Evolutionary conservation across 2,329 filamentous ascomycete genomes (phyloP).

Genomic region (Alternaria gaisen): DNA sequence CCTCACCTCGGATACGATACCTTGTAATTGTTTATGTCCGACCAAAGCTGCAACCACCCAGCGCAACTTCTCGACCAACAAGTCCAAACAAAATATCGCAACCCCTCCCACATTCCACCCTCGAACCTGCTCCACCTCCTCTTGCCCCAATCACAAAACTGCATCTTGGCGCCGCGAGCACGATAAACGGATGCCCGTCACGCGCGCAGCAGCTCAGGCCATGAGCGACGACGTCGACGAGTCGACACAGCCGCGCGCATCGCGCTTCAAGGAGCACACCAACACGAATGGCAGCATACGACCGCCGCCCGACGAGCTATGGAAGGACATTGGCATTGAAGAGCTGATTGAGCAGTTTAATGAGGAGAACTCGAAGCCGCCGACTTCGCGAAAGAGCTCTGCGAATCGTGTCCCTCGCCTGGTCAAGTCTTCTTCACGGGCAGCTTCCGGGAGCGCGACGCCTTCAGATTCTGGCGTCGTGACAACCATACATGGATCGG

Average conservation of each 20-base stretch:
- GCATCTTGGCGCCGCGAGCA: conserved; percentile 1
- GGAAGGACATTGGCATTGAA: conserved; percentile 38
- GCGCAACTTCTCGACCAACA: conserved; percentile 5
- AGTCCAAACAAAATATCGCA: conserved; percentile 17
- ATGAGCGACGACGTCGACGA: conserved; percentile 33
- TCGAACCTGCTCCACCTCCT: not conserved
- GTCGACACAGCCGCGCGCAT: conserved; percentile 31
- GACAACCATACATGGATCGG: conserved; percentile 11
- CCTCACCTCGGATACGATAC: conserved; percentile 8
- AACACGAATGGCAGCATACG: conserved; percentile 42
- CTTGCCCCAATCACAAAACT: not conserved
- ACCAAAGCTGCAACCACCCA: not conserved
- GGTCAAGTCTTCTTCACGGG: conserved; percentile 4
- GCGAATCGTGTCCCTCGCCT: conserved; percentile 3
- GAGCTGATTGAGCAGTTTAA: conserved; percentile 36
- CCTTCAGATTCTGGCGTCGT: conserved; percentile 4
- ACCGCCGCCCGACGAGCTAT: conserved; percentile 42
- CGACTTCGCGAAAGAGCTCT: conserved; percentile 16
- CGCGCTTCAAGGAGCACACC: conserved; percentile 42
- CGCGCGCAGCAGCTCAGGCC: conserved; percentile 15
- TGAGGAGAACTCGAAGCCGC: conserved; percentile 34
- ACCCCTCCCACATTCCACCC: not conserved
- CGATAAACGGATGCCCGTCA: conserved; percentile 10
- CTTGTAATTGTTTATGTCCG: conserved; percentile 3
- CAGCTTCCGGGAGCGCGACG: conserved; percentile 8